Evolutionary conservation across 345 rosid species (phyloP).

Genomic region (Raphanus sativus): DNA sequence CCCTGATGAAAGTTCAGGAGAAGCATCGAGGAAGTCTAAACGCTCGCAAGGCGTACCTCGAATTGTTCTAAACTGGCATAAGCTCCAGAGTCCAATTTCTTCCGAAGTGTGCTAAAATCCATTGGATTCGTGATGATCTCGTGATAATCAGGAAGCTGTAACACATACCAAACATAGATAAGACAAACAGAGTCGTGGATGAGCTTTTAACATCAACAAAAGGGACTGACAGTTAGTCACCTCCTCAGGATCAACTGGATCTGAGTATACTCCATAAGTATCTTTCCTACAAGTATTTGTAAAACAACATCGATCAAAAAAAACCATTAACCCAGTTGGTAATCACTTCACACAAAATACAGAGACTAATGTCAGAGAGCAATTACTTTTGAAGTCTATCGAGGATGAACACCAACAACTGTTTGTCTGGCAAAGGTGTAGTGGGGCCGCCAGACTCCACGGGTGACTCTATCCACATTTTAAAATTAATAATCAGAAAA

Average conservation of each 20-base stretch:
- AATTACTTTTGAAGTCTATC: constrained; percentile 97
- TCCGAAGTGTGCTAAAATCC: constrained; percentile 86
- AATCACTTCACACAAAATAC: constrained; percentile 1
- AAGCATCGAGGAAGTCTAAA: background rate
- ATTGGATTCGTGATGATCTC: constrained; percentile 80
- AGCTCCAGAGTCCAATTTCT: constrained; percentile 61
- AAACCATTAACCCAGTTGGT: constrained; percentile 13
- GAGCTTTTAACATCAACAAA: constrained; percentile 16
- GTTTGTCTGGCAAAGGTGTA: constrained; percentile 95
- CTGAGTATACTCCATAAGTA: constrained; percentile 90
- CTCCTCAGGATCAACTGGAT: constrained; percentile 92
- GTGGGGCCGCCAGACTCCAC: constrained; percentile 84
- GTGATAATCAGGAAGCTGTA: constrained; percentile 95
- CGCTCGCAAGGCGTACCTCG: constrained; percentile 53
- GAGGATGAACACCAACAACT: constrained; percentile 96
- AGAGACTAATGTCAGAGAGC: background rate
- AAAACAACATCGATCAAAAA: constrained; percentile 16
- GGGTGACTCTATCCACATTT: constrained; percentile 73
- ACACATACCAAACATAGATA: constrained; percentile 22
- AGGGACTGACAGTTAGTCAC: constrained; percentile 37
- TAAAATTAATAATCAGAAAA: constrained; percentile 25
- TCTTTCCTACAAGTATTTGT: constrained; percentile 68
- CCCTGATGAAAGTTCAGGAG: background rate
- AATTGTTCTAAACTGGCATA: constrained; percentile 80
- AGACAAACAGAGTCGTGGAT: background rate